These are phyloP conservation scores for Phytophthora pinifolia DNA, from an alignment of 352 stramenopile species.

Conservation along the genomic window DNA sequence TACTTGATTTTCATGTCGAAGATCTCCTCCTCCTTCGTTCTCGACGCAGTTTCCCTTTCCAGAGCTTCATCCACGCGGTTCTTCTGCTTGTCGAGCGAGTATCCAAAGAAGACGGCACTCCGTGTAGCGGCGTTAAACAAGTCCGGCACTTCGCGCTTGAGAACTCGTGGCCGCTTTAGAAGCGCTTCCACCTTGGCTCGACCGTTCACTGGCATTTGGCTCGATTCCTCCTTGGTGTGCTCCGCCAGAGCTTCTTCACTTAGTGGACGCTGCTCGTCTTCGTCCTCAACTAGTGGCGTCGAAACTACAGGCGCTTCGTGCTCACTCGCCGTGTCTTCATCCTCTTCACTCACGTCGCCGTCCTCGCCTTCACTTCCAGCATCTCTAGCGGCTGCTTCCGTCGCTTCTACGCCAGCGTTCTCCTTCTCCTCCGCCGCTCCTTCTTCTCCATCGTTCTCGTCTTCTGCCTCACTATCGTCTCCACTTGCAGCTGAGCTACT, in stretches of 20 bases:
- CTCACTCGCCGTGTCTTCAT: conserved; percentile 26
- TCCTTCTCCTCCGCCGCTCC: conserved; percentile 11
- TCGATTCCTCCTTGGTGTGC: conserved; percentile 21
- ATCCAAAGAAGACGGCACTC: conserved; percentile 77
- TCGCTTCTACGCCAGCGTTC: background rate
- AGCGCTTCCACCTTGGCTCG: conserved; percentile 29
- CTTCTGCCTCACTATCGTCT: conserved; percentile 37
- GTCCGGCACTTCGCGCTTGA: conserved; percentile 45
- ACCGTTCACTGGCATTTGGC: conserved; percentile 11
- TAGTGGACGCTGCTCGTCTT: conserved; percentile 18
- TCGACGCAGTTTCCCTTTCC: conserved; percentile 28
- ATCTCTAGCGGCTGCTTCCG: conserved; percentile 14
- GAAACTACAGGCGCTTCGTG: conserved; percentile 8
- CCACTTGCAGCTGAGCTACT: conserved; percentile 64
- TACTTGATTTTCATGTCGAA: conserved; percentile 58
- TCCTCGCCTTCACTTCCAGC: conserved; percentile 20
- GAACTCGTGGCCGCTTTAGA: conserved; percentile 48
- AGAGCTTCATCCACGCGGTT: conserved; percentile 43
- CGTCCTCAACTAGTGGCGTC: background rate
- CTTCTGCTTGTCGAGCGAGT: conserved; percentile 41
- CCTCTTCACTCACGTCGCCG: conserved; percentile 25
- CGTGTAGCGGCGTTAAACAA: conserved; percentile 47
- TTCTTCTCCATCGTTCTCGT: conserved; percentile 14
- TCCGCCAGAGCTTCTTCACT: conserved; percentile 32
- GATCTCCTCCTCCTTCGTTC: conserved; percentile 42